Conservation (phyloP, 192 early-diverging fungal species). For the Lobosporangium transversale region DNA sequence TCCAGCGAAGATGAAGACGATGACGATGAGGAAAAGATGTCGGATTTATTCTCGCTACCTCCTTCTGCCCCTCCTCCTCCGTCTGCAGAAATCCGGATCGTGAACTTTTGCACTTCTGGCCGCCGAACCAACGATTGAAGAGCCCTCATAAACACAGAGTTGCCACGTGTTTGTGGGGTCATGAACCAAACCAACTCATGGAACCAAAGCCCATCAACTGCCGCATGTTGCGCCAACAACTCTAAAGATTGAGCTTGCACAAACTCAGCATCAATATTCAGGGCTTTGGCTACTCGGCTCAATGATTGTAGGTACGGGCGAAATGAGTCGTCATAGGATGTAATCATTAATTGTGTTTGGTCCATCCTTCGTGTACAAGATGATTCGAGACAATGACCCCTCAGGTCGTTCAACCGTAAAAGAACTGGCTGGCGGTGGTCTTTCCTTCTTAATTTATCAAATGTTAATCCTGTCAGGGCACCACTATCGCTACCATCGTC, state of each 20-base stretch:
- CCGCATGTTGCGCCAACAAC: constrained; percentile 2
- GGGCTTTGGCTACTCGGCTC: not conserved
- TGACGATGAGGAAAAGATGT: not conserved
- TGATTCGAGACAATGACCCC: constrained; percentile 20
- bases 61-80: not conserved
- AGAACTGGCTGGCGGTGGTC: not conserved
- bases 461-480: too few relatives aligned
- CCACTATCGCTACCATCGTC: not conserved
- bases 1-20: not conserved
- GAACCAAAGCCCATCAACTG: constrained; percentile 7
- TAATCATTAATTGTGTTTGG: not conserved
- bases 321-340: constrained; percentile 7
- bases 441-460: too few relatives aligned
- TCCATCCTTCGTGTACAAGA: not conserved
- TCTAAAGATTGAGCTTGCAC: not conserved
- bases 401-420: constrained; percentile 9
- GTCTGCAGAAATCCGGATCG: constrained; percentile 10
- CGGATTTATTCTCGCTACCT: not conserved
- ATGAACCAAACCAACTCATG: constrained; percentile 10
- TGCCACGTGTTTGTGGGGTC: not conserved
- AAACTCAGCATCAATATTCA: constrained; percentile 5
- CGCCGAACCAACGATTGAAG: constrained; percentile 4
- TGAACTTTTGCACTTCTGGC: constrained; percentile 12
- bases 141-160: constrained; percentile 1
- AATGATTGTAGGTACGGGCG: constrained; percentile 9